Evolutionary conservation across 345 rosid species (phyloP).

Genomic region (Dipteronia sinensis): DNA sequence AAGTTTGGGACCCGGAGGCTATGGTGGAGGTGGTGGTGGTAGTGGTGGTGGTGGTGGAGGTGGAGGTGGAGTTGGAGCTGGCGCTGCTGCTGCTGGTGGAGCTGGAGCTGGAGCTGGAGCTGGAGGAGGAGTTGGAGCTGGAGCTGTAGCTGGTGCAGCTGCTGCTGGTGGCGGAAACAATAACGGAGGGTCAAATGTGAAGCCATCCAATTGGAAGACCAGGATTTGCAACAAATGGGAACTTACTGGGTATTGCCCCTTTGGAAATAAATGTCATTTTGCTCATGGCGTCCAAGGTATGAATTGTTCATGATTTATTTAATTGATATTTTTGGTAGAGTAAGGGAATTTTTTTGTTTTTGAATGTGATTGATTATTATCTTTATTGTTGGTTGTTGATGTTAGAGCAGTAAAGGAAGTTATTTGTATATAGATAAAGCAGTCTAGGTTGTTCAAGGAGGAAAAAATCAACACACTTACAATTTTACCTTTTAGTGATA

Average conservation of each 20-base stretch:
- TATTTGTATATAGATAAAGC: background rate
- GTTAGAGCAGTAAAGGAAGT: background rate
- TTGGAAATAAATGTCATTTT: constrained; percentile 95
- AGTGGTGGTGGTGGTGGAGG: background rate
- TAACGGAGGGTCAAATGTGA: constrained; percentile 46
- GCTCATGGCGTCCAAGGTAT: constrained; percentile 92
- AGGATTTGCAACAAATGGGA: constrained; percentile 99
- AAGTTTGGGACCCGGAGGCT: constrained; percentile 92
- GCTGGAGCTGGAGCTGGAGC: background rate
- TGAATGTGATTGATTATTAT: constrained; percentile 1
- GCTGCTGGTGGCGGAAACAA: constrained; percentile 36
- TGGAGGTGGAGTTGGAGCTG: constrained; percentile 19
- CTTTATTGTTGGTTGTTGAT: constrained; percentile 6
- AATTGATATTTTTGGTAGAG: constrained; percentile 7
- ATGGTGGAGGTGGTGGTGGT: constrained; percentile 53
- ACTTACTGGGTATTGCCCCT: constrained; percentile 91
- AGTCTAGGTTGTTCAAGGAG: background rate
- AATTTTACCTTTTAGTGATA: background rate
- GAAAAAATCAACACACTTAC: background rate
- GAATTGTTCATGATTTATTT: constrained; percentile 5
- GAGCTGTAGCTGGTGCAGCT: constrained; percentile 20
- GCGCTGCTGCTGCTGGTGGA: constrained; percentile 25
- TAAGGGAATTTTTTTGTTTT: background rate
- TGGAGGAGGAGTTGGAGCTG: fast-evolving
- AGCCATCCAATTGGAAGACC: constrained; percentile 98